Percentiles rank a stretch among this genome's conserved stretches.
phyloP scores from a whole-genome alignment of 1,284 basidiomycete species.

The Exsudoporus floridanus region DNA sequence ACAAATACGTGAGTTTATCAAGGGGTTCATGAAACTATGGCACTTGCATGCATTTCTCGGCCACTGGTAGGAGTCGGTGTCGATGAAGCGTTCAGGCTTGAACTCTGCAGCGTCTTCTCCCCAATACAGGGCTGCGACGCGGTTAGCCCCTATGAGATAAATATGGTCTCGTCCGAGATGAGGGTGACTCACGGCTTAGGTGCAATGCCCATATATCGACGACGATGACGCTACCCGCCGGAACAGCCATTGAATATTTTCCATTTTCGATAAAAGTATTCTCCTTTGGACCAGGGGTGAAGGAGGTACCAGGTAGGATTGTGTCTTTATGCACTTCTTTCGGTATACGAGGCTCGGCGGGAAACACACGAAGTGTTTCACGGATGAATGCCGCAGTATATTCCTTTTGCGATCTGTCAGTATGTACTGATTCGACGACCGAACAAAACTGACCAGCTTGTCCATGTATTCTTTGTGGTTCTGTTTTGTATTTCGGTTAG shows the following conservation, averaged over 20 bases:
- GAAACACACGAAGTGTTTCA: conserved; percentile 45
- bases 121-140: conserved; percentile 38
- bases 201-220: conserved; percentile 43
- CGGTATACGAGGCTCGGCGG: conserved; percentile 40
- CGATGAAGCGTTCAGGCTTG: conserved; percentile 50
- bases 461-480: conserved; percentile 38
- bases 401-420: conserved; percentile 35
- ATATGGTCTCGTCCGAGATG: background rate
- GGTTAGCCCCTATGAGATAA: background rate
- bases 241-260: conserved; percentile 39
- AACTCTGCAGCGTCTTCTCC: conserved; percentile 44
- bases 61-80: conserved; percentile 39
- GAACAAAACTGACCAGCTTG: conserved; percentile 30
- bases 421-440: background rate
- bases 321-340: conserved; percentile 41
- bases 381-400: conserved; percentile 43
- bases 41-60: conserved; percentile 36
- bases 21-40: background rate
- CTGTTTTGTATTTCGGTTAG: conserved; percentile 20
- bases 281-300: conserved; percentile 32
- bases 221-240: conserved; percentile 39
- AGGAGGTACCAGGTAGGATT: conserved; percentile 36
- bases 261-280: conserved; percentile 28
- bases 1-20: background rate
- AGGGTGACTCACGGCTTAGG: conserved; percentile 32